Conservation (phyloP, 352 stramenopile genomes). For the Phytophthora litchii region DNA sequence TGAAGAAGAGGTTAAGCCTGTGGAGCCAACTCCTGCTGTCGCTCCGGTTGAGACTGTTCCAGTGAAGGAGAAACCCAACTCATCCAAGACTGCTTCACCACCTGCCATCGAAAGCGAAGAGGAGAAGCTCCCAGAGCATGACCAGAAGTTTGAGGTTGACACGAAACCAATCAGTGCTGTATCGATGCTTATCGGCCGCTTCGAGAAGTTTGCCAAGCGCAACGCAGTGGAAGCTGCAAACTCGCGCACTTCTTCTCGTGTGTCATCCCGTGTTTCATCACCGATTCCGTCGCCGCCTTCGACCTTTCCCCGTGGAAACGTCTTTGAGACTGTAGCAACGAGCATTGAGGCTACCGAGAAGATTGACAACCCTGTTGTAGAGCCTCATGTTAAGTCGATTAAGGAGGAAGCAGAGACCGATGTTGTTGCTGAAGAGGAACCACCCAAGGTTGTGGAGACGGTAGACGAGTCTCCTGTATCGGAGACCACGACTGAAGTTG, state of each 20-base stretch:
- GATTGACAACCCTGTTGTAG: not conserved
- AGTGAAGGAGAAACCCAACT: conserved; percentile 1
- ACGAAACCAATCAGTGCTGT: conserved; percentile 34
- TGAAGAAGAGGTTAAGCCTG: not conserved
- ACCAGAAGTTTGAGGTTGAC: conserved; percentile 29
- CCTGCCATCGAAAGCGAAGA: not conserved
- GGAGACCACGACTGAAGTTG: not conserved
- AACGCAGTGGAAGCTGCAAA: conserved; percentile 22
- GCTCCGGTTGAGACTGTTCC: not conserved
- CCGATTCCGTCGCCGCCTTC: conserved; percentile 13
- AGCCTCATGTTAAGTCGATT: not conserved
- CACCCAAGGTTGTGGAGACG: not conserved
- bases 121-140: not conserved
- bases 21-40: conserved; percentile 1
- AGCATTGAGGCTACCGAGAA: conserved; percentile 21
- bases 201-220: conserved; percentile 30
- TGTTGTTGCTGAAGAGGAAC: not conserved
- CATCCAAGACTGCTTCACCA: not conserved
- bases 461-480: not conserved
- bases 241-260: conserved; percentile 19
- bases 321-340: conserved; percentile 18
- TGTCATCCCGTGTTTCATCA: conserved; percentile 18
- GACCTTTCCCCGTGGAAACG: conserved; percentile 9
- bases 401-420: conserved; percentile 10
- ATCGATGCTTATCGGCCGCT: conserved; percentile 36